Evolutionary conservation across 805 yeast species (phyloP).

Genomic region (Kodamaea laetipori): DNA sequence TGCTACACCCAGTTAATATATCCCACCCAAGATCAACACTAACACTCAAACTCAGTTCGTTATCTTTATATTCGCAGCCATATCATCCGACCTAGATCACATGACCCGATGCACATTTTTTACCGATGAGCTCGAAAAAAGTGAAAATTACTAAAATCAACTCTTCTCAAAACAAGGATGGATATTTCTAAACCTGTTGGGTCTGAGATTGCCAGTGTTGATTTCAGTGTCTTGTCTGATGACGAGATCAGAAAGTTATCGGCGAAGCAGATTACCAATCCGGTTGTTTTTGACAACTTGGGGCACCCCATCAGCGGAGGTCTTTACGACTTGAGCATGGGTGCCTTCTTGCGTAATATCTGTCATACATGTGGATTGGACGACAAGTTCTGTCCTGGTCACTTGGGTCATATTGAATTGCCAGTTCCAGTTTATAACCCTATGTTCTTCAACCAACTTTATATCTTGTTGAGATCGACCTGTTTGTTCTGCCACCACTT

Average conservation of each 20-base stretch:
- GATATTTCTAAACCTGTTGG: slow-evolving; percentile 97
- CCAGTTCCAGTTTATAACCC: slow-evolving; percentile 97
- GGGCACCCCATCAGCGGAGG: slow-evolving; percentile 97
- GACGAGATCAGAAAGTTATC: slow-evolving; percentile 84
- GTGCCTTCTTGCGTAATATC: slow-evolving; percentile 85
- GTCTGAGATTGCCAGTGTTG: slow-evolving; percentile 88
- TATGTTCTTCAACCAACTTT: slow-evolving; percentile 88
- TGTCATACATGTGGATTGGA: slow-evolving; percentile 97
- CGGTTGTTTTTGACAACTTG: slow-evolving; percentile 91
- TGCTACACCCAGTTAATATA: too few relatives aligned
- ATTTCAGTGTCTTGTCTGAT: slow-evolving; percentile 81
- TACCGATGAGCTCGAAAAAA: slow-evolving; percentile 12
- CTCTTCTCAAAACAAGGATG: slow-evolving; percentile 47
- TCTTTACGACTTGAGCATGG: slow-evolving; percentile 89
- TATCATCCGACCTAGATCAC: slow-evolving; percentile 5
- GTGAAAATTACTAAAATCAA: slow-evolving; percentile 12
- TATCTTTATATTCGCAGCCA: background rate
- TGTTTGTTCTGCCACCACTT: slow-evolving; percentile 92
- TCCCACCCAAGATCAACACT: too few relatives aligned
- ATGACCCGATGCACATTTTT: slow-evolving; percentile 1
- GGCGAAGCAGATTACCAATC: slow-evolving; percentile 93
- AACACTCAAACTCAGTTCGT: too few relatives aligned
- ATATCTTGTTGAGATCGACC: slow-evolving; percentile 75
- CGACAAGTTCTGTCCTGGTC: slow-evolving; percentile 95
- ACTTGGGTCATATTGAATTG: slow-evolving; percentile 95